phyloP scores from a whole-genome alignment of 1,139 yeast species.

The Nakaseomyces glabratus region DNA sequence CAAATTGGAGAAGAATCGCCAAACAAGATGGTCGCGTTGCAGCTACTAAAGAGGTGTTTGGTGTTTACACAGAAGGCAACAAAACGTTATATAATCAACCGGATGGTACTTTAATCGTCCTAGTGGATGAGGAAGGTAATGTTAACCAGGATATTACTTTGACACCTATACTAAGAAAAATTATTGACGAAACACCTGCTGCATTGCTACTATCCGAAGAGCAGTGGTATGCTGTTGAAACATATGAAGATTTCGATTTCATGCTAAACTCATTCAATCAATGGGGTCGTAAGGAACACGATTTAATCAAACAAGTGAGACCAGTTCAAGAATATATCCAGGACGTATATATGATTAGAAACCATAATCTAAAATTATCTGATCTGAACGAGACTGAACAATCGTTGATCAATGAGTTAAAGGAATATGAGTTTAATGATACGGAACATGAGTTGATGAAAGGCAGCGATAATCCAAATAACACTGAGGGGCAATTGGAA shows the following conservation, averaged over 20 bases:
- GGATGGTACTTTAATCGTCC: conserved; percentile 17
- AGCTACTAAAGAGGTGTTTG: conserved; percentile 25
- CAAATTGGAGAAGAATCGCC: conserved; percentile 31
- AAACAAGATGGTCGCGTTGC: conserved; percentile 18
- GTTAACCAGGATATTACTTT: conserved; percentile 28
- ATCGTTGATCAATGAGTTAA: conserved; percentile 35
- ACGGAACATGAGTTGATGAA: conserved; percentile 22
- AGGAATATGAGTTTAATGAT: conserved; percentile 33
- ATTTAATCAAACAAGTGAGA: conserved; percentile 53
- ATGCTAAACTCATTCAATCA: conserved; percentile 62
- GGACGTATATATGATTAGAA: conserved; percentile 53
- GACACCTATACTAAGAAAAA: conserved; percentile 49
- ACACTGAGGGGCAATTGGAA: conserved; percentile 12
- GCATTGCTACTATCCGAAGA: conserved; percentile 43
- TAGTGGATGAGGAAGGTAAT: conserved; percentile 40
- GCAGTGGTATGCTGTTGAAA: conserved; percentile 66
- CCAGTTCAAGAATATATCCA: conserved; percentile 46
- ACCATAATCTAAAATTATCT: conserved; percentile 40
- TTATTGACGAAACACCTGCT: conserved; percentile 57
- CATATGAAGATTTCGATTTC: conserved; percentile 46
- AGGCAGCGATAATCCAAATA: conserved; percentile 20
- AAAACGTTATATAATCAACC: conserved; percentile 21
- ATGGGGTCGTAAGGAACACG: conserved; percentile 69
- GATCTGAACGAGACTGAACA: conserved; percentile 38
- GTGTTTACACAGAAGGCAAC: conserved; percentile 16